Evolutionary conservation across 2,329 filamentous ascomycete genomes (phyloP).

Genomic region (Atkinsonella texensis): DNA sequence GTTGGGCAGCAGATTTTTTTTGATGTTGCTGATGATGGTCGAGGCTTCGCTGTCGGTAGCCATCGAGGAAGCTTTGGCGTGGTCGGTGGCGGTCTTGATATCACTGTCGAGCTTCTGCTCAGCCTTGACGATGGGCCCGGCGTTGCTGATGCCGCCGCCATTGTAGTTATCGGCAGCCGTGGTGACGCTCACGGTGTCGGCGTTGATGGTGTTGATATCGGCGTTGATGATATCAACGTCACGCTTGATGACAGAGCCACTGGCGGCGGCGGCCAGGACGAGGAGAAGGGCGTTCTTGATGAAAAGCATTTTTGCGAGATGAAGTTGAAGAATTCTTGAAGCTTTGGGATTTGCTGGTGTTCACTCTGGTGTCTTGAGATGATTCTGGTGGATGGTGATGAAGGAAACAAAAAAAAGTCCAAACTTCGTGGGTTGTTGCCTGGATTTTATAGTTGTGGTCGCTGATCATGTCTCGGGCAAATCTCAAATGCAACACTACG

Average conservation of each 20-base stretch:
- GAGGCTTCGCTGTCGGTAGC: background rate
- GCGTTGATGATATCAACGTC: background rate
- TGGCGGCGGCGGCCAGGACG: conserved; percentile 3
- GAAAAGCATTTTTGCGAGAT: conserved; percentile 2
- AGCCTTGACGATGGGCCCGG: background rate
- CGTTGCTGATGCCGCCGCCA: background rate
- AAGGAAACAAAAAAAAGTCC: too few relatives aligned
- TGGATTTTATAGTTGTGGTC: background rate
- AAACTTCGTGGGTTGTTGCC: background rate
- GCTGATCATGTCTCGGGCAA: background rate
- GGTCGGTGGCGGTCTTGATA: background rate
- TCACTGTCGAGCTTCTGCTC: background rate
- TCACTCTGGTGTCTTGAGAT: background rate
- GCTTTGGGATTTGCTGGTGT: background rate
- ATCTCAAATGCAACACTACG: background rate
- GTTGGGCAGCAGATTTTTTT: background rate
- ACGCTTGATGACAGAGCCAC: conserved; percentile 4
- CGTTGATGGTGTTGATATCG: background rate
- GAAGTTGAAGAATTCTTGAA: background rate
- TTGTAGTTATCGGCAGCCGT: background rate
- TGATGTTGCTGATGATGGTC: background rate
- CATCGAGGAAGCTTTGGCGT: background rate
- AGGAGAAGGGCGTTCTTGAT: conserved; percentile 5
- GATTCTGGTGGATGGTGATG: background rate
- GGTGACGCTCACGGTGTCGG: background rate